Evolutionary conservation across 208 protist genomes (phyloP), one percentile per base, ranked within the genome.

Genomic region (Naegleria lovaniensis): DNA sequence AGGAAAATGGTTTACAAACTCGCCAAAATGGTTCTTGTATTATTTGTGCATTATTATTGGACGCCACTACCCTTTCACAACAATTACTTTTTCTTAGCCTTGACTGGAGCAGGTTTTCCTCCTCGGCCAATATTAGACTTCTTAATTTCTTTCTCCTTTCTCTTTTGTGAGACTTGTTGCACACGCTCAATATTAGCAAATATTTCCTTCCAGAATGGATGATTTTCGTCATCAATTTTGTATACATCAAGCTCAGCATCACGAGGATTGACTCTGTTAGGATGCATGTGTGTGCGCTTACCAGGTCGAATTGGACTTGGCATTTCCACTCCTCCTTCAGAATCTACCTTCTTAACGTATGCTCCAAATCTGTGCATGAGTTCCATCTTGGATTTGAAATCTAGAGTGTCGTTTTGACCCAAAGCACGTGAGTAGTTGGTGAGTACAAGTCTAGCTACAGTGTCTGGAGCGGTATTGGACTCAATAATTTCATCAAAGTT

Each of bases 401-500:
- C 38, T 15, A 85, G 15, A 25, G 36, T 85, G 41, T 39, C 38
- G 43, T 85, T 85, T 85, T 39, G n/a, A 15, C 38, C n/a, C 13
- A 85, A 29, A 85, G 79, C 79, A n/a, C 79, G 5, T 16, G 38
- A 43, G 22, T 85, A 43, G 22, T 85, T 85, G 36, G 22, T 85
- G 15, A 85, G 38, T 5, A 39, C n/a, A 43, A 29, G 11, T 85
- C 79, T 85, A 43, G 79, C 79, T 15, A 85, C 22, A 85, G 38
- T n/a, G 22, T 39, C 38, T 43, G 79, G 79, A 43, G 13, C n/a
- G 43, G 36, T 85, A 36, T 33, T 79, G 2, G 67, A 2, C 3
- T 85, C 79, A 85, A 85, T 85, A 43, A 43, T 43, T 43, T 85
- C 36, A 85, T 85, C 79, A 39, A 85, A 43, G 79, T 85, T 36